Percentiles rank a stretch among this genome's conserved stretches.
Conservation (phyloP, 306 rosid genomes). For the Canavalia gladiata region DNA sequence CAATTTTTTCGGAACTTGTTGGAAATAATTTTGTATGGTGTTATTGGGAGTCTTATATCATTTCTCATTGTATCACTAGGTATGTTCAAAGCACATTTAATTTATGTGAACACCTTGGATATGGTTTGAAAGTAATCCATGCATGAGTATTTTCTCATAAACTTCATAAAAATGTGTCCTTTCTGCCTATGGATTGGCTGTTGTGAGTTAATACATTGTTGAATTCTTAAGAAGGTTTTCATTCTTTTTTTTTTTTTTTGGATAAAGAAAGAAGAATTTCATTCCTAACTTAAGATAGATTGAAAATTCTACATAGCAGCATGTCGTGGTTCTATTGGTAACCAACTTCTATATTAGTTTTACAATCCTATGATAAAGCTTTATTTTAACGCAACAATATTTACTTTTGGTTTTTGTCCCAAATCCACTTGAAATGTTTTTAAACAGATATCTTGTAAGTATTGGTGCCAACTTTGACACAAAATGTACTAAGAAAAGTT, state of each 20-base stretch:
- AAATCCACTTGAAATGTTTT: not conserved
- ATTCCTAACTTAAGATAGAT: no score
- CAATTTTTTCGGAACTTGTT: conserved; percentile 71
- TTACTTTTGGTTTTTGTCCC: not conserved
- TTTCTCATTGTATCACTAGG: conserved; percentile 69
- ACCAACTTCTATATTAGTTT: not conserved
- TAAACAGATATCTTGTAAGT: not conserved
- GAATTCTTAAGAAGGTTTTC: not conserved
- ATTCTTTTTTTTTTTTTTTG: no score
- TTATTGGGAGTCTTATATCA: conserved; percentile 65
- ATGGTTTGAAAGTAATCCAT: not conserved
- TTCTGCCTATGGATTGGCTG: not conserved
- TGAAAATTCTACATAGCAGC: no score
- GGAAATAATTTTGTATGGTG: conserved; percentile 68
- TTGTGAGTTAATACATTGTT: not conserved
- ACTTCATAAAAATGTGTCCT: not conserved
- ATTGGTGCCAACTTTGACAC: not conserved
- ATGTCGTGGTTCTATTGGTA: not conserved
- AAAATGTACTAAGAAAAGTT: not conserved
- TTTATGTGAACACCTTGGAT: not conserved
- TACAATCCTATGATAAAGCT: not conserved
- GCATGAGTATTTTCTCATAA: not conserved
- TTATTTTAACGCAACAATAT: conserved; percentile 1
- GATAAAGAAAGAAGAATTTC: no score
- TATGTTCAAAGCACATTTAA: conserved; percentile 35